Conservation (phyloP, 306 rosid genomes). For the Citrullus amarus region DNA sequence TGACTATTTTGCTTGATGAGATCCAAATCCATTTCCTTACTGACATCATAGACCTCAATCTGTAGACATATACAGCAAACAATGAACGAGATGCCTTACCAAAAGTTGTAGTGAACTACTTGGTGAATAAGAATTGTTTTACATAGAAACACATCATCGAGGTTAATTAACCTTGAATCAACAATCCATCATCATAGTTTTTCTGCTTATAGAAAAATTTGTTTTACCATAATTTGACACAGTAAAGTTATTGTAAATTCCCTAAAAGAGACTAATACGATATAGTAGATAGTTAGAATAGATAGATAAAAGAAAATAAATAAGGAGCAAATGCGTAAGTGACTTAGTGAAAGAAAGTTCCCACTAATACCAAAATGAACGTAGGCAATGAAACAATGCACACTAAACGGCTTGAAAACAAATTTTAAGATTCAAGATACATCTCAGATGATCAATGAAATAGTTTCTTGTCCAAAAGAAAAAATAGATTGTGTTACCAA, state of each 20-base stretch:
- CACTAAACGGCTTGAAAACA: not conserved
- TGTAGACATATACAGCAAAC: constrained; percentile 11
- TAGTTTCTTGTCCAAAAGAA: not conserved
- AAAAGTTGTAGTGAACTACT: not conserved
- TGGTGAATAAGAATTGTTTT: not conserved
- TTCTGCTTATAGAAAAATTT: not conserved
- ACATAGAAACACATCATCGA: not conserved
- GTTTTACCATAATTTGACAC: not conserved
- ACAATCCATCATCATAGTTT: not conserved
- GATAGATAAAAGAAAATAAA: not conserved
- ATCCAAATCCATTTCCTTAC: constrained; percentile 99
- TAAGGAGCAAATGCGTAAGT: not conserved
- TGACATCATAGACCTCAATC: constrained; percentile 97
- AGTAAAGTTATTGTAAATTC: not conserved
- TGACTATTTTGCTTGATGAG: constrained; percentile 96
- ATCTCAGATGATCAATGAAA: not conserved
- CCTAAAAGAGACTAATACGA: not conserved
- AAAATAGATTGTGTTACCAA: not conserved
- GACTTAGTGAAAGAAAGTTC: not conserved
- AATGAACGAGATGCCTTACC: not conserved
- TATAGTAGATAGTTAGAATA: not conserved
- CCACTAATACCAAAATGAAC: not conserved
- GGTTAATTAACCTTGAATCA: not conserved
- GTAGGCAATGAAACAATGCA: not conserved
- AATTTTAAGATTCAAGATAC: not conserved